These are phyloP conservation scores for Neurospora sp. DNA, from an alignment of 495 filamentous ascomycete species.

Conservation along the genomic window DNA sequence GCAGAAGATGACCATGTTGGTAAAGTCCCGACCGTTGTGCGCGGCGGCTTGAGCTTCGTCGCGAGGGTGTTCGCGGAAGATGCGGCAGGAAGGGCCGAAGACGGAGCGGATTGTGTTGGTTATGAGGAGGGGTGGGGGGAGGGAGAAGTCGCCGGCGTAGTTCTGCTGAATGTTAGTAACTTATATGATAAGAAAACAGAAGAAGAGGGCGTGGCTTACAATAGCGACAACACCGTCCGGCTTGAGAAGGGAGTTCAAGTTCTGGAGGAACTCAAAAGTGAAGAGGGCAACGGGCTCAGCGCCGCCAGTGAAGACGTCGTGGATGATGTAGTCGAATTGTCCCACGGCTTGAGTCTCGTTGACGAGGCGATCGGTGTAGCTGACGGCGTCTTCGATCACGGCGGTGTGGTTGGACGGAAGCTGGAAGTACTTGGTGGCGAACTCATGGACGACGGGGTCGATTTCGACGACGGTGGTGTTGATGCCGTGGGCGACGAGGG, in stretches of 20 bases:
- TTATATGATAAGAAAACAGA: too few species aligned
- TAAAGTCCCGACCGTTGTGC: conserved; percentile 53
- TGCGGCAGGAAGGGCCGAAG: conserved; percentile 60
- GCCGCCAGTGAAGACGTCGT: conserved; percentile 98
- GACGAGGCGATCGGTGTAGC: conserved; percentile 52
- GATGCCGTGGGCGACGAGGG: conserved; percentile 78
- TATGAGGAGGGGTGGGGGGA: conserved; percentile 58
- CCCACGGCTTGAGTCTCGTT: conserved; percentile 22
- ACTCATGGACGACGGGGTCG: conserved; percentile 78
- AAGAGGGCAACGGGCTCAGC: conserved; percentile 84
- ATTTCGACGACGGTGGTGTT: conserved; percentile 89
- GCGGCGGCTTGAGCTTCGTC: conserved; percentile 27
- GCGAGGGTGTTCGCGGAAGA: conserved; percentile 69
- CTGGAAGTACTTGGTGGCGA: conserved; percentile 71
- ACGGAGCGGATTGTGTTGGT: conserved; percentile 61
- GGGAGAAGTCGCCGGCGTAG: conserved; percentile 84
- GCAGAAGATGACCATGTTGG: conserved; percentile 82
- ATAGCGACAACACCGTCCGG: conserved; percentile 81
- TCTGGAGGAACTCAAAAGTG: conserved; percentile 68
- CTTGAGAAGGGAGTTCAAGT: conserved; percentile 58
- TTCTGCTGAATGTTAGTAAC: conserved; percentile 33
- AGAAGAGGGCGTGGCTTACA: conserved; percentile 29
- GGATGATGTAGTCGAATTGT: conserved; percentile 82
- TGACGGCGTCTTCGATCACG: conserved; percentile 70
- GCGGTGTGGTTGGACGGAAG: conserved; percentile 69